Evolutionary conservation across 352 stramenopile species (phyloP).

Genomic region (Globisporangium barbulae): DNA sequence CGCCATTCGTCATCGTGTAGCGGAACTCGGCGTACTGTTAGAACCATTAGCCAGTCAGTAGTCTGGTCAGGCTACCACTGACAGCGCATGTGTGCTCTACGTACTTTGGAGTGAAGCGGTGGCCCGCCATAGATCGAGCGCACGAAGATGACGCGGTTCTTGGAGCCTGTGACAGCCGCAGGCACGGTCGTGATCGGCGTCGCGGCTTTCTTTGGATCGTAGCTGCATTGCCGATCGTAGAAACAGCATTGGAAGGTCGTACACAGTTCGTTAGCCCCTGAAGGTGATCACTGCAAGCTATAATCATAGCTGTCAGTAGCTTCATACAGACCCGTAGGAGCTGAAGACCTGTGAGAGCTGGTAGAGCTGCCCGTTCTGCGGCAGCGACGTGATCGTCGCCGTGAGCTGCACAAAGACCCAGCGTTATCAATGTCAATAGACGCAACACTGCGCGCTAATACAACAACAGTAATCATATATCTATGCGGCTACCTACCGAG

Average conservation of each 20-base stretch:
- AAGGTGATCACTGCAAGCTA: neutral
- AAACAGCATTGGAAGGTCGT: neutral
- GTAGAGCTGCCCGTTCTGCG: slow-evolving; percentile 77
- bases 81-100: neutral
- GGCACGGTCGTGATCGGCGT: slow-evolving; percentile 53
- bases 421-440: neutral
- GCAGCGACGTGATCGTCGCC: slow-evolving; percentile 81
- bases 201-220: slow-evolving; percentile 78
- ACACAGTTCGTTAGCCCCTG: neutral
- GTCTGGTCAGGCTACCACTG: no score
- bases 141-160: slow-evolving; percentile 85
- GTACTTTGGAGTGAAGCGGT: slow-evolving; percentile 58
- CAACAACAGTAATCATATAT: neutral
- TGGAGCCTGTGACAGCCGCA: slow-evolving; percentile 72
- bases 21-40: slow-evolving; percentile 81
- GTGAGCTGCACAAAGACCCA: slow-evolving; percentile 36
- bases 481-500: slow-evolving; percentile 23
- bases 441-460: neutral
- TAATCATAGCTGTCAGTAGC: neutral
- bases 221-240: slow-evolving; percentile 20
- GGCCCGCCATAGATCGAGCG: slow-evolving; percentile 58
- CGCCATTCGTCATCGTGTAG: slow-evolving; percentile 80
- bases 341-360: slow-evolving; percentile 89
- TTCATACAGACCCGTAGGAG: slow-evolving; percentile 65
- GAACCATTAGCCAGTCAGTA: neutral